Base-by-base conservation (phyloP, 192 early-diverging fungal genomes). In the Umbelopsis isabellina region DNA sequence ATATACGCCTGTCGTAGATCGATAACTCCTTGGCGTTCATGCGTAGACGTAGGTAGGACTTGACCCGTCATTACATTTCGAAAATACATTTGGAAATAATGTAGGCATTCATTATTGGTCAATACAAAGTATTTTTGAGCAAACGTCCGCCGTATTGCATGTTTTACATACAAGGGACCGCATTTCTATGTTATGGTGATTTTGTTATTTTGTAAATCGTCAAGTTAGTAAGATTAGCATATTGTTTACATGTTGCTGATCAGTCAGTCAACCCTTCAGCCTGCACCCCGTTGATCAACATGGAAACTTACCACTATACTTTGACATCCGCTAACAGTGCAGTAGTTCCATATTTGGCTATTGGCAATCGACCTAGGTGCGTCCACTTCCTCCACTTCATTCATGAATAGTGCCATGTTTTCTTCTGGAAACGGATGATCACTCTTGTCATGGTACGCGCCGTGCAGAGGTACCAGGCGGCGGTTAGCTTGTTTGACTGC, bases 271-370 rank as follows among this genome's bases (percentile, higher is more conserved):
- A 48, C 3, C 48, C 27, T 15, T 61, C 15, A 61, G 55, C 27
- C 18, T 35, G 16, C 21, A 16, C 55, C 30, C 55, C 55, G 55
- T 61, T 35, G 55, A 61, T 70, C 16, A 18, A 30, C 51, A 25
- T 58, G 47, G 51, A 27, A 11, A 58, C 67, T 71, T 73, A 78
- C 76, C 25, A 64, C 64, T 44, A 73, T 44, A 70, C 73, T 72
- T 35, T 65, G 72, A 15, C 76, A 78, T 70, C 73, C 72, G 4
- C 69, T 68, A 49, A 52, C 65, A 30, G 66, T 10, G 46, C 76
- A 78, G 3, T 53, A 44, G 11, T 49, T 78, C 76, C 76, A 78
- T 27, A 73, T 53, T 2, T 72, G 71, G 11, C 68, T 78, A 46
- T 78, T 72, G 61, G 46, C 70, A 18, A 65, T 30, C 2, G 55